phyloP scores from a whole-genome alignment of 2,329 filamentous ascomycete genomes.

The Calonectria henricotiae region DNA sequence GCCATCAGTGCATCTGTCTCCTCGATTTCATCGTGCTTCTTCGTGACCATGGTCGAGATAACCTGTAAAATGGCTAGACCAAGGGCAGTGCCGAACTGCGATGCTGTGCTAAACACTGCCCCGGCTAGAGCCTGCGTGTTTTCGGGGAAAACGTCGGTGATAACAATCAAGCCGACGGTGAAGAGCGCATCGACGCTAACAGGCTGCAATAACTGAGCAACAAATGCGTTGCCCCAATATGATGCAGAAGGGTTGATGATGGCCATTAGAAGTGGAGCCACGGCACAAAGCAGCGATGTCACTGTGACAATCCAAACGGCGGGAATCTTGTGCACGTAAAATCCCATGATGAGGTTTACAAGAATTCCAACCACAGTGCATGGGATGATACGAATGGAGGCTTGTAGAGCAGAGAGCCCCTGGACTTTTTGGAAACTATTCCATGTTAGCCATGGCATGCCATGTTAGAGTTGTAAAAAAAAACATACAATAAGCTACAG shows the following conservation, averaged over 20 bases:
- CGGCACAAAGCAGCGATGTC: conserved; percentile 61
- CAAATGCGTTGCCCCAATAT: conserved; percentile 68
- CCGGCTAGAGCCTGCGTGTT: conserved; percentile 73
- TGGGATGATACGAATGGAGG: conserved; percentile 66
- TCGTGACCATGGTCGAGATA: conserved; percentile 60
- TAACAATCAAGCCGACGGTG: conserved; percentile 70
- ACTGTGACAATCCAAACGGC: conserved; percentile 60
- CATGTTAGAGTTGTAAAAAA: background rate
- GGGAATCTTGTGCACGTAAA: conserved; percentile 63
- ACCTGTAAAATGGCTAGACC: conserved; percentile 66
- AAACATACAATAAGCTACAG: conserved; percentile 66
- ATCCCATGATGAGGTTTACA: conserved; percentile 62
- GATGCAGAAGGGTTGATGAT: conserved; percentile 64
- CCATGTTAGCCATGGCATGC: conserved; percentile 25
- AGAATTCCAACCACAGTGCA: conserved; percentile 62
- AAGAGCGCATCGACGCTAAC: conserved; percentile 68
- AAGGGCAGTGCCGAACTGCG: conserved; percentile 70
- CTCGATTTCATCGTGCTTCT: conserved; percentile 51
- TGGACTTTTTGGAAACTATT: conserved; percentile 69
- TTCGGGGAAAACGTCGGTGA: conserved; percentile 70
- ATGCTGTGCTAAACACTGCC: conserved; percentile 74
- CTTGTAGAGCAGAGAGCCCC: conserved; percentile 61
- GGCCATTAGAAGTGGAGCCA: conserved; percentile 71
- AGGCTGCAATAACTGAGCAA: conserved; percentile 62
- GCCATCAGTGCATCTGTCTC: conserved; percentile 59